Evolutionary conservation across 2,329 filamentous ascomycete species (phyloP).

Genomic region (Aspergillus ustus): DNA sequence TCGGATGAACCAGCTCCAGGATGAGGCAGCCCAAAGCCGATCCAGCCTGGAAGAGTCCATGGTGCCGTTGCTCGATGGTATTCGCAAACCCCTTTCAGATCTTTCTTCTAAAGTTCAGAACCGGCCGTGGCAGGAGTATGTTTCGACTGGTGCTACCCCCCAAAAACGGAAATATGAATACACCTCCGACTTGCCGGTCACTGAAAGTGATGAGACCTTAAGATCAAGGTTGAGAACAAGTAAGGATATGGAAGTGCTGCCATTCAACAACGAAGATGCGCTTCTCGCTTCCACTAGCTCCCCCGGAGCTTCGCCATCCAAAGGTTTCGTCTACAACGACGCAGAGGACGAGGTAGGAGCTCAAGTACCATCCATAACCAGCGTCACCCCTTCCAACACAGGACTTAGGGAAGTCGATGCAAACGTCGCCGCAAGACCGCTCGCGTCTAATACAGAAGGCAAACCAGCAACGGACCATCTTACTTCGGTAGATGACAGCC

Average conservation of each 20-base stretch:
- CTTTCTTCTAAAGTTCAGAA: conserved; percentile 71
- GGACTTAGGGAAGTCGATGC: conserved; percentile 59
- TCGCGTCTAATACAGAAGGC: conserved; percentile 27
- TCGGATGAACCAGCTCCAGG: conserved; percentile 70
- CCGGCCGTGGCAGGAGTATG: conserved; percentile 76
- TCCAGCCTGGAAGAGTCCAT: conserved; percentile 64
- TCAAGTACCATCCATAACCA: conserved; percentile 34
- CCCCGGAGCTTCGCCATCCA: conserved; percentile 49
- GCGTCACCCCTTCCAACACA: conserved; percentile 41
- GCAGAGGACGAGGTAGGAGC: conserved; percentile 43
- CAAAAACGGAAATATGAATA: conserved; percentile 81
- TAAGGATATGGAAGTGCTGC: conserved; percentile 37
- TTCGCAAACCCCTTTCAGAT: conserved; percentile 71
- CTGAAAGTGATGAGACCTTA: conserved; percentile 64
- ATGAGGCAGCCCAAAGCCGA: conserved; percentile 68
- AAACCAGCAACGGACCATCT: conserved; percentile 19
- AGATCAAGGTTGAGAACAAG: conserved; percentile 56
- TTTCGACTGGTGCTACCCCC: conserved; percentile 83
- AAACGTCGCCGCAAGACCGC: conserved; percentile 48
- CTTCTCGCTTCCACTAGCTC: conserved; percentile 28
- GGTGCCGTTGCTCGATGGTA: conserved; percentile 59
- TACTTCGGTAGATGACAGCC: conserved; percentile 1
- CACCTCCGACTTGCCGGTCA: conserved; percentile 77
- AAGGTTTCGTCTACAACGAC: conserved; percentile 60
- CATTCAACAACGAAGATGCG: conserved; percentile 37